A percentile compares a stretch with the other conserved stretches of the same genome.
These are phyloP conservation scores for Phialophora verrucosa DNA, from an alignment of 2,329 filamentous ascomycete genomes.

Conservation along the genomic window DNA sequence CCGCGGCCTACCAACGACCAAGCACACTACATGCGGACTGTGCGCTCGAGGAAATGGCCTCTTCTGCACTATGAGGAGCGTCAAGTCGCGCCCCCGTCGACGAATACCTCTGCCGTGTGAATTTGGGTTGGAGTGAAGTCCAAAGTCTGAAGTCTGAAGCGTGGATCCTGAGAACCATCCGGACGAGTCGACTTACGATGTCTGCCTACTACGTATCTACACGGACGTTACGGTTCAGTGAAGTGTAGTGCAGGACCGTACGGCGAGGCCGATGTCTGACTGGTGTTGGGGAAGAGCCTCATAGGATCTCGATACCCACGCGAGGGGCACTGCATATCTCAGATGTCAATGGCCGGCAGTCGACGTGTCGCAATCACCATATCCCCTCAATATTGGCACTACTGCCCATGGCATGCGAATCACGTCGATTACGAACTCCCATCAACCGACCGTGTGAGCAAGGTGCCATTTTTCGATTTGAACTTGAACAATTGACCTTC, in stretches of 20 bases:
- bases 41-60: constrained; percentile 25
- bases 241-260: not conserved
- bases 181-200: not conserved
- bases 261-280: not conserved
- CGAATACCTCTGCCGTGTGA: constrained; percentile 17
- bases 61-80: constrained; percentile 8
- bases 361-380: not conserved
- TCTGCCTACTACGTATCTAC: not conserved
- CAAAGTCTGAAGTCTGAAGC: not conserved
- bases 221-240: not conserved
- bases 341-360: not conserved
- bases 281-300: not conserved
- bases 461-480: not conserved
- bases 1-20: constrained; percentile 20
- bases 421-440: not conserved
- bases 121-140: not conserved
- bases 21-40: constrained; percentile 25
- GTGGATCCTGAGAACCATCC: not conserved
- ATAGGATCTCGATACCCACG: not conserved
- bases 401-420: not conserved
- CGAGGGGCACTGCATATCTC: not conserved
- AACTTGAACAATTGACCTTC: not conserved
- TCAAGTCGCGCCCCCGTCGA: constrained; percentile 13
- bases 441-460: not conserved
- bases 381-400: not conserved